Percentiles rank a stretch among this genome's conserved stretches.
Conservation (phyloP, 129 eudicot species). For the Flaveria sonorensis region DNA sequence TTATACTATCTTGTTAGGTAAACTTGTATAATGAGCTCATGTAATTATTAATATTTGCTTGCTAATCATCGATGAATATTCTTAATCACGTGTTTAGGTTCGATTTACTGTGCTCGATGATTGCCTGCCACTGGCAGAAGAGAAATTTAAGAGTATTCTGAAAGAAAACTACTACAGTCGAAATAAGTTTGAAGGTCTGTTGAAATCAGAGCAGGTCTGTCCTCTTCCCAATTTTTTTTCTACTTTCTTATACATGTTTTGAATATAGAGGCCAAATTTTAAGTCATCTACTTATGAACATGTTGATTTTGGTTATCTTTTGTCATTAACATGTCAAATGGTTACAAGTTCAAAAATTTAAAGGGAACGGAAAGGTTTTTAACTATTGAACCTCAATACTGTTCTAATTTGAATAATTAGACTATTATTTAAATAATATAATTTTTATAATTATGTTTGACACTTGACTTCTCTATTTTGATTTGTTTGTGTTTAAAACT, state of each 20-base stretch:
- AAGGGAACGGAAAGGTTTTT: neutral
- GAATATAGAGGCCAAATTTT: neutral
- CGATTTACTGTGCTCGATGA: conserved; percentile 71
- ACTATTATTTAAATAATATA: neutral
- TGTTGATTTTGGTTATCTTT: neutral
- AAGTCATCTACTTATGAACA: neutral
- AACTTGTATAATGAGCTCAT: neutral
- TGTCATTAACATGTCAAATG: neutral
- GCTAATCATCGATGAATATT: neutral
- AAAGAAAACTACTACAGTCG: conserved; percentile 77
- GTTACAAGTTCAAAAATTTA: neutral
- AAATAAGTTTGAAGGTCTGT: conserved; percentile 71
- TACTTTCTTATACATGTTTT: neutral
- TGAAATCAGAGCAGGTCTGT: conserved; percentile 72
- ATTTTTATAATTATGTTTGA: neutral
- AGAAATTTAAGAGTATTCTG: conserved; percentile 64
- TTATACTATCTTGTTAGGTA: neutral
- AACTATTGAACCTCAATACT: neutral
- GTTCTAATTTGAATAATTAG: neutral
- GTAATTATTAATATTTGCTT: neutral
- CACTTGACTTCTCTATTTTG: neutral
- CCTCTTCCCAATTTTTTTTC: conserved; percentile 1
- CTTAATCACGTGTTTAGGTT: conserved; percentile 47
- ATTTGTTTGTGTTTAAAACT: neutral
- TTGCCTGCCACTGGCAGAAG: conserved; percentile 87